Base-by-base conservation (phyloP, 2,329 filamentous ascomycete species). In the Ophiosphaerella narmari region DNA sequence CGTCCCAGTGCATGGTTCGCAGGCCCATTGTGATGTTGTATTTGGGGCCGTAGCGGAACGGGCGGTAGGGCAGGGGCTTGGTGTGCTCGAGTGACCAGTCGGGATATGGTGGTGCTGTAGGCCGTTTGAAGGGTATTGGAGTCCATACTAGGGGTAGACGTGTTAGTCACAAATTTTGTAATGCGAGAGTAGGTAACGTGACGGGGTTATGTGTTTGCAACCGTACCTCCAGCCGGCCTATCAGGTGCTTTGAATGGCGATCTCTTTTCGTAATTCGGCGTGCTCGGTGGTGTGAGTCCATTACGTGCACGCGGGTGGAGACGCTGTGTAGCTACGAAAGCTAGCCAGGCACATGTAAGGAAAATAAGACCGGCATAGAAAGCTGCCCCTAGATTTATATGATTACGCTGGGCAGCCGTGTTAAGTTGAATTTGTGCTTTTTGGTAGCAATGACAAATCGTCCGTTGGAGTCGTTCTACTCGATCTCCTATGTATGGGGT, bases 11-110 rank as follows among this genome's bases (percentile, higher is more conserved):
- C 75, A 90, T 81, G 7, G 78, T 82, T n/a, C 89, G 82, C 2
- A 93, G 78, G 0, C 89, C 89, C 86, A 92, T 89, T 1, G 86
- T 91, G 50, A 90, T 81, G 64, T 88, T 82, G 70, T 91, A 91
- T 54, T 86, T 88, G 7, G 88, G 88, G 0, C 89, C 89, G 68
- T 90, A 84, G 60, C 87, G 83, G 71, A 93, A 93, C 0, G 89
- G 88, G 5, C 89, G 82, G 73, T 93, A 93, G 0, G 88, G 87
- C 0, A 91, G 80, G 0, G 89, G 89, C 52, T 87, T 86, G 1
- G 87, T 89, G n/a, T 76, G 74, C 21, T 82, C 77, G 32, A 91
- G 69, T 37, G 86, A 84, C 87, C 89, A 92, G 67, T 83, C 72
- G 0, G 83, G 82, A 61, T 89, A 90, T 0, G 88, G 83, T 0